Percentiles rank a stretch among this genome's conserved stretches.
These are phyloP conservation scores for Helianthus tuberosus DNA, from an alignment of 129 eudicot species.

Conservation along the genomic window DNA sequence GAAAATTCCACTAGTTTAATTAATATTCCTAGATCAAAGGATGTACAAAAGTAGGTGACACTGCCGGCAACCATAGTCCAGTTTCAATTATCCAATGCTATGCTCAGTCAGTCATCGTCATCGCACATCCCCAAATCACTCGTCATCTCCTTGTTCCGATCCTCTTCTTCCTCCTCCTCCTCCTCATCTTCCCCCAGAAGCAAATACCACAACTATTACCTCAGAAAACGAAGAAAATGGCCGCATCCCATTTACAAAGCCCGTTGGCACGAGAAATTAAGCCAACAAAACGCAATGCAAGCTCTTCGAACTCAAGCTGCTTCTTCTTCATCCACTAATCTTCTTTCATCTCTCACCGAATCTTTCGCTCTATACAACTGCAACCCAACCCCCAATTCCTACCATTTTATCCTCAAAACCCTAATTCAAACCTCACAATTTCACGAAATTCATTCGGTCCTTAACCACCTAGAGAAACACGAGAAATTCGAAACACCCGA, in stretches of 20 bases:
- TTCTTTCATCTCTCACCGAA: slow-evolving; percentile 47
- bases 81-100: slow-evolving; percentile 8
- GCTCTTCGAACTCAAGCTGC: slow-evolving; percentile 40
- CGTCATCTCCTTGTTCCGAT: background rate
- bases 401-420: slow-evolving; percentile 59
- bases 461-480: slow-evolving; percentile 48
- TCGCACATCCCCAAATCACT: background rate
- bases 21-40: too few relatives aligned
- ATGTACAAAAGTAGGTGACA: too few relatives aligned
- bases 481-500: slow-evolving; percentile 78
- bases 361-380: slow-evolving; percentile 54
- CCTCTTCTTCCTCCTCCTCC: slow-evolving; percentile 36
- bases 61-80: too few relatives aligned
- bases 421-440: slow-evolving; percentile 46
- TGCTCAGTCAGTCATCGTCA: slow-evolving; percentile 8
- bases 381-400: slow-evolving; percentile 64
- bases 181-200: slow-evolving; percentile 36
- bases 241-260: slow-evolving; percentile 60
- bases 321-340: slow-evolving; percentile 28
- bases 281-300: slow-evolving; percentile 52
- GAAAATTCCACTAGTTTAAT: too few relatives aligned
- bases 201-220: slow-evolving; percentile 50
- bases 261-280: slow-evolving; percentile 41
- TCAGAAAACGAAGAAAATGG: slow-evolving; percentile 78
- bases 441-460: slow-evolving; percentile 40